phyloP scores from a whole-genome alignment of 441 rosid genomes.

The Corymbia calophylla region DNA sequence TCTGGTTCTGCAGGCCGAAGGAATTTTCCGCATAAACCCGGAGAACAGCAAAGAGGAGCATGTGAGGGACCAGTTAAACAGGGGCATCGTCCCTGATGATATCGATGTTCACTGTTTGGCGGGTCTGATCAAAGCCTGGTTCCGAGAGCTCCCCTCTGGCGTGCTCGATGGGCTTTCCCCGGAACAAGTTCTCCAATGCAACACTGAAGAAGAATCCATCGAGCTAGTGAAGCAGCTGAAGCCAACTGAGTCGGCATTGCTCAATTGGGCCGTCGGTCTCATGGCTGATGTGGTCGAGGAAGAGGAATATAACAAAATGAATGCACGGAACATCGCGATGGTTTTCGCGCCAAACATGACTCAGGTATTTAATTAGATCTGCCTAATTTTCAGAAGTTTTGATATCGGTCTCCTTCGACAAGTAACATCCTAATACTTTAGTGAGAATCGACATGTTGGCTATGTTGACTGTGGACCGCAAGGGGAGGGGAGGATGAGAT shows the following conservation, averaged over 20 bases:
- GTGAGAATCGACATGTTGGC: background rate
- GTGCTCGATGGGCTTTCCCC: constrained; percentile 69
- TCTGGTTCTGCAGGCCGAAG: constrained; percentile 41
- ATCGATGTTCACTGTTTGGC: constrained; percentile 66
- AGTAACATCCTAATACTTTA: background rate
- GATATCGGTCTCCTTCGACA: background rate
- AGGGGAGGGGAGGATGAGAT: background rate
- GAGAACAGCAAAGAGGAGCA: constrained; percentile 72
- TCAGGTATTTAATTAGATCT: constrained; percentile 22
- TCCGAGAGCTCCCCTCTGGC: constrained; percentile 69
- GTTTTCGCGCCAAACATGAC: constrained; percentile 71
- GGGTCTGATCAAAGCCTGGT: constrained; percentile 70
- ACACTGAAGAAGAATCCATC: constrained; percentile 47
- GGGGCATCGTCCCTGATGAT: constrained; percentile 52
- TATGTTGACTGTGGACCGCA: background rate
- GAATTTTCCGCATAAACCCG: constrained; percentile 67
- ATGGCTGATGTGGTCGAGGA: constrained; percentile 79
- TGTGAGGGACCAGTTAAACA: constrained; percentile 61
- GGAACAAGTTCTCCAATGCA: constrained; percentile 57
- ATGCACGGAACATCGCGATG: constrained; percentile 67
- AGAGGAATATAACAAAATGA: constrained; percentile 66
- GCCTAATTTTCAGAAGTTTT: background rate
- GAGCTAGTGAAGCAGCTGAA: constrained; percentile 52
- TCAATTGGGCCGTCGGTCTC: constrained; percentile 59
- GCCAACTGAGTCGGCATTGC: constrained; percentile 69